Evolutionary conservation across 352 stramenopile genomes (phyloP).

Genomic region (Globisporangium sylvaticum): DNA sequence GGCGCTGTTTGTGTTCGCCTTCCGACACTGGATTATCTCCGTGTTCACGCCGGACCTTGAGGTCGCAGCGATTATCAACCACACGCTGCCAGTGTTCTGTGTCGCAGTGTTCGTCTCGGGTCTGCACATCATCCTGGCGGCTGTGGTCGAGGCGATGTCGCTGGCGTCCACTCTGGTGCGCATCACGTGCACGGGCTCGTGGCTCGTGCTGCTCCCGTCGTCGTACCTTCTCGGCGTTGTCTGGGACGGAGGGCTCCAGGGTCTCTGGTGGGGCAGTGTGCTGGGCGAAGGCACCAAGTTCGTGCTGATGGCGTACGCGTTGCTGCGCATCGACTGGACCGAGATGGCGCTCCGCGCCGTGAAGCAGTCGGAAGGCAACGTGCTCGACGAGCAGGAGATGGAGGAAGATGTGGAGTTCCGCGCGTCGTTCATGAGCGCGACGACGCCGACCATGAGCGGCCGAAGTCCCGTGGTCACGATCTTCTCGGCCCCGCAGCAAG

Average conservation of each 20-base stretch:
- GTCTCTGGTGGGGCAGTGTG: conserved; percentile 76
- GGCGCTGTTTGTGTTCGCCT: conserved; percentile 45
- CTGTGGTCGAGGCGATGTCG: conserved; percentile 79
- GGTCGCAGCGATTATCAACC: conserved; percentile 45
- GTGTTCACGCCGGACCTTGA: conserved; percentile 68
- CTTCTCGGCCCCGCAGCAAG: conserved; percentile 48
- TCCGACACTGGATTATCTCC: conserved; percentile 38
- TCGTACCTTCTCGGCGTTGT: conserved; percentile 61
- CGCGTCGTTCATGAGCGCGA: conserved; percentile 49
- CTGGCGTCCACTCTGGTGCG: conserved; percentile 63
- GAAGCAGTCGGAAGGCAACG: conserved; percentile 53
- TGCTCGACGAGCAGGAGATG: conserved; percentile 51
- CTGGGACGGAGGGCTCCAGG: conserved; percentile 42
- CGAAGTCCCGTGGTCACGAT: conserved; percentile 53
- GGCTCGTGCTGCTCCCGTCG: conserved; percentile 61
- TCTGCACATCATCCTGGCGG: conserved; percentile 71
- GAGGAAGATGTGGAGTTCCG: conserved; percentile 58
- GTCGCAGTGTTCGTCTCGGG: conserved; percentile 69
- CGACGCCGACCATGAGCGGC: conserved; percentile 59
- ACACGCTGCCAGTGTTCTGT: conserved; percentile 67
- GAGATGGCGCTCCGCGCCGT: conserved; percentile 64
- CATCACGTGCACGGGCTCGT: conserved; percentile 67
- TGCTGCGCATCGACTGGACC: conserved; percentile 65
- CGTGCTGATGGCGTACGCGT: conserved; percentile 45
- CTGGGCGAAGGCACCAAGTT: conserved; percentile 74